A percentile compares a stretch with the other conserved stretches of the same genome.
phyloP scores from a whole-genome alignment of 75 land plant species.

The Chamaecyparis obtusa region DNA sequence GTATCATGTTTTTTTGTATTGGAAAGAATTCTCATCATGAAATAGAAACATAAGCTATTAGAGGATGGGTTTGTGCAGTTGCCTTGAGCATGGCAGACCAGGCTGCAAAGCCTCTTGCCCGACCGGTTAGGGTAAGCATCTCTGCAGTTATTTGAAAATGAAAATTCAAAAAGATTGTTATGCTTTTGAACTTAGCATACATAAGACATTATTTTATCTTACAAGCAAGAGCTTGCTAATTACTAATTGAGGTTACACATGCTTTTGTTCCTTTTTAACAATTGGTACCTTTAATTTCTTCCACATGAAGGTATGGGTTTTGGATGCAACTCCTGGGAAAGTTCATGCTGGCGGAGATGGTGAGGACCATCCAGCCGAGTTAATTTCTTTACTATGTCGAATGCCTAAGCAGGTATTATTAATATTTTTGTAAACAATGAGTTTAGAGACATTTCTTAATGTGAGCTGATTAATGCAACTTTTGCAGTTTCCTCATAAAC shows the following conservation, averaged over 20 bases:
- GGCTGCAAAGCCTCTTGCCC: slow-evolving; percentile 95
- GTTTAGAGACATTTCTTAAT: background rate
- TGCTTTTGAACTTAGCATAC: background rate
- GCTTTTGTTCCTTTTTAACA: background rate
- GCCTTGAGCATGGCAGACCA: slow-evolving; percentile 98
- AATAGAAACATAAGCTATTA: background rate
- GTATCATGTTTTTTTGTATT: background rate
- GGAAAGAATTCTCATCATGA: background rate
- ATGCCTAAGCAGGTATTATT: slow-evolving; percentile 72
- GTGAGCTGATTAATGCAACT: background rate
- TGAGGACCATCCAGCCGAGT: slow-evolving; percentile 94
- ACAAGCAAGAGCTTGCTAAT: background rate
- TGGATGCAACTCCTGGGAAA: slow-evolving; percentile 96
- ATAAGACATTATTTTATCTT: background rate
- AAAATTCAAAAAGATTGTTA: background rate
- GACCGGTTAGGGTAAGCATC: slow-evolving; percentile 81
- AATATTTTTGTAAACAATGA: background rate
- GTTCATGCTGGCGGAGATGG: slow-evolving; percentile 92
- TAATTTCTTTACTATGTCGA: slow-evolving; percentile 60
- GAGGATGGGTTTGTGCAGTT: slow-evolving; percentile 48
- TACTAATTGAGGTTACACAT: background rate
- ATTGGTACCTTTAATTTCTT: slow-evolving; percentile 9
- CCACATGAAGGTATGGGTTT: slow-evolving; percentile 75
- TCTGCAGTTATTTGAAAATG: background rate
- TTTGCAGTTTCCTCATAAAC: background rate